Conservation (phyloP, 441 rosid species). For the Adansonia rubrostipa region DNA sequence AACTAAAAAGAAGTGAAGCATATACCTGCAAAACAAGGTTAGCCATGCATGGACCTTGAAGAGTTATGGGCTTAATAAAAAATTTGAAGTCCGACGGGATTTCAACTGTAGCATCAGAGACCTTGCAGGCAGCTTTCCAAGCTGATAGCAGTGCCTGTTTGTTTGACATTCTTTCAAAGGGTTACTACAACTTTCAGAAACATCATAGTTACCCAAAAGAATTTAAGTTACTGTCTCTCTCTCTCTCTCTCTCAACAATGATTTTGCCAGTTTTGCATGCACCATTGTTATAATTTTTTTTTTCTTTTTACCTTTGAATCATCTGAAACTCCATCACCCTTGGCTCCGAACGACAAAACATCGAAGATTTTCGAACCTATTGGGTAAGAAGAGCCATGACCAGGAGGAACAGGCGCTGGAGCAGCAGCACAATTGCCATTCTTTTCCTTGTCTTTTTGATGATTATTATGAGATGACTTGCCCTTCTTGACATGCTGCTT, state of each 20-base stretch:
- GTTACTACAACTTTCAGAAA: background rate
- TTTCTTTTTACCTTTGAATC: slow-evolving; percentile 49
- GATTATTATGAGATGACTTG: slow-evolving; percentile 33
- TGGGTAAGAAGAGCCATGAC: slow-evolving; percentile 23
- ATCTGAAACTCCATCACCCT: slow-evolving; percentile 58
- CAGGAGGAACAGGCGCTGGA: slow-evolving; percentile 37
- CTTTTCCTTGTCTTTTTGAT: slow-evolving; percentile 31
- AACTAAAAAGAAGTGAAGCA: slow-evolving; percentile 26
- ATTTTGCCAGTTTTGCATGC: background rate
- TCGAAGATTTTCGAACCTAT: slow-evolving; percentile 36
- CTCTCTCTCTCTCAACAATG: no score
- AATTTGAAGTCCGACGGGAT: slow-evolving; percentile 53
- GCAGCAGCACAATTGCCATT: slow-evolving; percentile 31
- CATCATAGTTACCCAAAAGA: background rate
- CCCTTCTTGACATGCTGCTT: slow-evolving; percentile 43
- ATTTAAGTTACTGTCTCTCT: background rate
- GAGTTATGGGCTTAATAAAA: slow-evolving; percentile 54
- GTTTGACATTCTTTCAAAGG: background rate
- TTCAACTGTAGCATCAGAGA: slow-evolving; percentile 44
- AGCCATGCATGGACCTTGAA: slow-evolving; percentile 73
- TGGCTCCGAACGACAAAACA: slow-evolving; percentile 58
- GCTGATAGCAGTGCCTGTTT: slow-evolving; percentile 55
- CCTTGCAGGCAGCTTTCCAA: slow-evolving; percentile 68
- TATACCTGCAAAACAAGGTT: slow-evolving; percentile 59
- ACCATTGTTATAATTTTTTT: slow-evolving; percentile 8